A percentile compares a stretch with the other conserved stretches of the same genome.
Evolutionary conservation across 164 flowering plant genomes (phyloP).

Genomic region (Warburgia ugandensis): DNA sequence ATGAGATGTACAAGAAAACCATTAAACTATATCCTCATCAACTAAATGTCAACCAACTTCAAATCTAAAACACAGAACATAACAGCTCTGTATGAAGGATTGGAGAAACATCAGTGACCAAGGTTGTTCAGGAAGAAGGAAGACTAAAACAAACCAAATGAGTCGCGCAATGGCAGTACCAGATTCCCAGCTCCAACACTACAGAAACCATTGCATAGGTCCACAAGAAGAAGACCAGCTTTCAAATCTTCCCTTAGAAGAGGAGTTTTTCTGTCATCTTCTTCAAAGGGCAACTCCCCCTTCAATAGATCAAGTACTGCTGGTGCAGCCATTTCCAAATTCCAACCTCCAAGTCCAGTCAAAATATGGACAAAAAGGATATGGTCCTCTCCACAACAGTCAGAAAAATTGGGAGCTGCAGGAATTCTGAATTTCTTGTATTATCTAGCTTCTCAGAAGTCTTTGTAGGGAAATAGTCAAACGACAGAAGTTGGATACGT

Average conservation of each 20-base stretch:
- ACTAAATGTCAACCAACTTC: not conserved
- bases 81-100: too few species aligned
- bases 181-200: slow-evolving; percentile 63
- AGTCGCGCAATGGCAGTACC: too few species aligned
- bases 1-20: not conserved
- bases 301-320: slow-evolving; percentile 27
- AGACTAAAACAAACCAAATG: too few species aligned
- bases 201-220: slow-evolving; percentile 62
- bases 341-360: not conserved
- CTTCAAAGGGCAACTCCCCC: slow-evolving; percentile 35
- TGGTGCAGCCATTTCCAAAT: not conserved
- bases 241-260: slow-evolving; percentile 22
- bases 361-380: not conserved
- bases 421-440: not conserved
- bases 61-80: not conserved
- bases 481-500: too few species aligned
- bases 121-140: too few species aligned
- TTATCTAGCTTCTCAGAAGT: too few species aligned
- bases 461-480: too few species aligned
- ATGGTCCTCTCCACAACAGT: too few species aligned
- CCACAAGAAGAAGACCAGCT: slow-evolving; percentile 50
- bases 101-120: too few species aligned
- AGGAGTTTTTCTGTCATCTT: slow-evolving; percentile 32
- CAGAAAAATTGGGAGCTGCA: too few species aligned
- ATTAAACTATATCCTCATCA: not conserved